phyloP scores from a whole-genome alignment of 805 yeast genomes.

The Naumovozyma baii region DNA sequence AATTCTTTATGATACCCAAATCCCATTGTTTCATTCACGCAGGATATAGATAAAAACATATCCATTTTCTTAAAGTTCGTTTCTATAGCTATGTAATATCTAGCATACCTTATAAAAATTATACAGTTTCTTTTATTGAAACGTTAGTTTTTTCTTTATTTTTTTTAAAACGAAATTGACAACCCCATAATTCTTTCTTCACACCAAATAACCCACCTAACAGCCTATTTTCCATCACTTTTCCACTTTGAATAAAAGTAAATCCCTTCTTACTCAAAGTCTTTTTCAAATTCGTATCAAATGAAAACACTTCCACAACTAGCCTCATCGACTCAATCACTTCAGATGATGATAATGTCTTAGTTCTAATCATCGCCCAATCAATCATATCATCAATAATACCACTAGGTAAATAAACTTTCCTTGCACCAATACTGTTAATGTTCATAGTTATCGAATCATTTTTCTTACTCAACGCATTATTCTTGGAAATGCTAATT shows the following conservation, averaged over 20 bases:
- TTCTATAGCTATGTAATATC: no score
- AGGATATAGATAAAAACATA: no score
- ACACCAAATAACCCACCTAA: constrained; percentile 27
- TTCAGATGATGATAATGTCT: constrained; percentile 26
- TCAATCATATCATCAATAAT: constrained; percentile 53
- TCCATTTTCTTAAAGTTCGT: no score
- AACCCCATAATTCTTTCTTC: constrained; percentile 27
- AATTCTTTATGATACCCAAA: not conserved
- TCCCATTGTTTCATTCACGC: no score
- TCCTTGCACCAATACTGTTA: constrained; percentile 52
- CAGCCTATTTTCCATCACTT: constrained; percentile 22
- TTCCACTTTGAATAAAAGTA: constrained; percentile 26
- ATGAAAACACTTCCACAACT: constrained; percentile 42
- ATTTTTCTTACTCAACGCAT: constrained; percentile 27
- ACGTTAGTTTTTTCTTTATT: no score
- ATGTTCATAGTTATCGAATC: constrained; percentile 40
- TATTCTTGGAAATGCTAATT: constrained; percentile 36
- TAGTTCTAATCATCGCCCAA: constrained; percentile 46
- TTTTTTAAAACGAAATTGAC: constrained; percentile 29
- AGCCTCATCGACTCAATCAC: constrained; percentile 28
- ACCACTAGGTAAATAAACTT: constrained; percentile 57
- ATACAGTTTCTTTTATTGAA: no score
- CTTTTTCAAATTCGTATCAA: constrained; percentile 36
- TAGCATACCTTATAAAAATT: no score
- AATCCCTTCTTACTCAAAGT: constrained; percentile 38